Base-by-base conservation (phyloP, 768 basidiomycete species). In the Rhizopogon vinicolor region DNA sequence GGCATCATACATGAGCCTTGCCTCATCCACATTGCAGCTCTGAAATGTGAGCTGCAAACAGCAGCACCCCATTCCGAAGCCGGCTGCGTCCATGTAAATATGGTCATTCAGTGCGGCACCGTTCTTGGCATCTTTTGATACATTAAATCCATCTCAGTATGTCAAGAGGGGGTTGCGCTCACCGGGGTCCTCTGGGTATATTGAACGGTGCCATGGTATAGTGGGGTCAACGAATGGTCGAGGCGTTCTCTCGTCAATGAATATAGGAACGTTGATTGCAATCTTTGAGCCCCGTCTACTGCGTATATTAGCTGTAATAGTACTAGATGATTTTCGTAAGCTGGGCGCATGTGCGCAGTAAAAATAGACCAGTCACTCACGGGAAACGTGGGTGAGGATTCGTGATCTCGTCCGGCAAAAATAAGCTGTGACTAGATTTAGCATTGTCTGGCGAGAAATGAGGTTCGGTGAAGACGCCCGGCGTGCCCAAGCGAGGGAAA, bases 31-130 rank as follows among this genome's bases (percentile, higher is more conserved):
- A 73, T 93, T 93, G 72, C 93, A 97, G 3, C 94, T 89, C 71
- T 99, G 97, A 75, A 98, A 98, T 13, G 97, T 99, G 58, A 98
- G 79, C 65, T 99, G 97, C 50, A 99, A 78, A 71, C 97, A 98
- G 65, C 93, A 96, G 62, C 96, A 98, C 5, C 97, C 97, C 97
- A 98, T 98, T 45, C 97, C 97, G 69, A 99, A 99, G 29, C 95
- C 96, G 97, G 98, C 98, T 8, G 97, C 94, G 69, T 99, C 97
- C 77, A 98, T 82, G 68, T 98, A 98, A 59, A 99, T 91, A 69
- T 98, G 95, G 68, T 96, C 86, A 31, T 78, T 75, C 37, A 92
- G 78, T 14, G 95, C 94, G 4, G 94, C 93, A 2, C 95, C 94
- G 58, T 85, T 79, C 72, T 86, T 91, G 0, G 94, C 94, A 77